A percentile compares a stretch with the other conserved stretches of the same genome.
Conservation (phyloP, 169 alveolate species). For the Hepatocystis sp. region DNA sequence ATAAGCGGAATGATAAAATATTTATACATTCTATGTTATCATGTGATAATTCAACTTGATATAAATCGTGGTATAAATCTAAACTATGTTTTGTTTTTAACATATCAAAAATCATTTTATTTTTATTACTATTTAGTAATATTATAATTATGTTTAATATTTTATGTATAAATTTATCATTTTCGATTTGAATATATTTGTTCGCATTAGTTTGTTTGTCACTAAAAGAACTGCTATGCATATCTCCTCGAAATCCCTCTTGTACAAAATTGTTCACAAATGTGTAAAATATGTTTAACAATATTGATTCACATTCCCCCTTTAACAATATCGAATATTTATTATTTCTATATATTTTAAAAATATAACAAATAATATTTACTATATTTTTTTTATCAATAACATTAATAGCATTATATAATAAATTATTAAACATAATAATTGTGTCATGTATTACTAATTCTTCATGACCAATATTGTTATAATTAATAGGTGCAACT, state of each 20-base stretch:
- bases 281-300: conserved; percentile 27
- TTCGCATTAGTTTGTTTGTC: too few species aligned
- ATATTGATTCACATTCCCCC: conserved; percentile 55
- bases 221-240: too few species aligned
- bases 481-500: conserved; percentile 60
- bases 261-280: conserved; percentile 30
- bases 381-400: conserved; percentile 67
- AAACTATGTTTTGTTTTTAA: conserved; percentile 41
- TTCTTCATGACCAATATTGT: conserved; percentile 67
- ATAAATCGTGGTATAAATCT: conserved; percentile 33
- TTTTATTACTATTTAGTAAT: conserved; percentile 51
- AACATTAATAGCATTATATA: conserved; percentile 35
- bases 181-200: too few species aligned
- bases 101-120: conserved; percentile 41
- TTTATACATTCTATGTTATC: conserved; percentile 66
- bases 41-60: conserved; percentile 55
- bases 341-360: conserved; percentile 65
- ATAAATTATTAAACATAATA: conserved; percentile 48
- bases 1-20: conserved; percentile 44
- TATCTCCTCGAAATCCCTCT: too few species aligned
- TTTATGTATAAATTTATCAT: conserved; percentile 50
- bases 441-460: conserved; percentile 47
- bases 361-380: conserved; percentile 69
- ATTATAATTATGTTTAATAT: conserved; percentile 36
- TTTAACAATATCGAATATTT: conserved; percentile 66